phyloP scores from a whole-genome alignment of 176 grass and related monocot genomes.

The Canna indica region DNA sequence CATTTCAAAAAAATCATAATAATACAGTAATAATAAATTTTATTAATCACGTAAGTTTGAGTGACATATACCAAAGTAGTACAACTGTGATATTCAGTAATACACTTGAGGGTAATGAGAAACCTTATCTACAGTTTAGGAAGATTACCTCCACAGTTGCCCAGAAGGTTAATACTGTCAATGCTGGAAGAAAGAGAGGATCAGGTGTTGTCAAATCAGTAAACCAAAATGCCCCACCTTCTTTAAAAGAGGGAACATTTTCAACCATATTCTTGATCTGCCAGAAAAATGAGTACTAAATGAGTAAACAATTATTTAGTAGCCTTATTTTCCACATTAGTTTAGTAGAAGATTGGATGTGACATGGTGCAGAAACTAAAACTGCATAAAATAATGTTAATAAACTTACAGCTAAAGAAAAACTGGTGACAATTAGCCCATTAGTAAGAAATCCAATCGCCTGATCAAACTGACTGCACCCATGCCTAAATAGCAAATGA shows the following conservation, averaged over 20 bases:
- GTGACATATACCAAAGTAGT: background rate
- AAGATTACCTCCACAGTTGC: constrained; percentile 72
- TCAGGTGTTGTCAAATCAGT: constrained; percentile 88
- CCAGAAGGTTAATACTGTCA: constrained; percentile 58
- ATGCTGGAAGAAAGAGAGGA: constrained; percentile 49
- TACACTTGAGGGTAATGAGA: constrained; percentile 8
- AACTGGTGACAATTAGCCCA: constrained; percentile 81
- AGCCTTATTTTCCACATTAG: background rate
- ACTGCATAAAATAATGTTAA: constrained; percentile 7
- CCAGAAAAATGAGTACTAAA: constrained; percentile 10
- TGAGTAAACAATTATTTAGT: background rate
- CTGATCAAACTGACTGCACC: constrained; percentile 70
- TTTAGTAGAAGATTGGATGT: background rate
- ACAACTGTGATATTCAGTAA: constrained; percentile 3
- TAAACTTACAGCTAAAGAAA: constrained; percentile 84
- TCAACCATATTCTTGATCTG: constrained; percentile 91
- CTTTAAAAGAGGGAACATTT: constrained; percentile 88
- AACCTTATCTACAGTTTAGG: background rate
- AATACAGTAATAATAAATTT: too few relatives aligned
- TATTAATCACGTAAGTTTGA: too few relatives aligned
- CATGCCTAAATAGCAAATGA: constrained; percentile 40
- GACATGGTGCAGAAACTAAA: background rate
- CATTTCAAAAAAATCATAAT: too few relatives aligned
- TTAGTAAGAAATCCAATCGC: constrained; percentile 72
- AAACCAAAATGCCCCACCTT: constrained; percentile 83